Evolutionary conservation across 202 grass and related monocot species (phyloP), one percentile per base, ranked within the genome.

Genomic region (Panicum virgatum): DNA sequence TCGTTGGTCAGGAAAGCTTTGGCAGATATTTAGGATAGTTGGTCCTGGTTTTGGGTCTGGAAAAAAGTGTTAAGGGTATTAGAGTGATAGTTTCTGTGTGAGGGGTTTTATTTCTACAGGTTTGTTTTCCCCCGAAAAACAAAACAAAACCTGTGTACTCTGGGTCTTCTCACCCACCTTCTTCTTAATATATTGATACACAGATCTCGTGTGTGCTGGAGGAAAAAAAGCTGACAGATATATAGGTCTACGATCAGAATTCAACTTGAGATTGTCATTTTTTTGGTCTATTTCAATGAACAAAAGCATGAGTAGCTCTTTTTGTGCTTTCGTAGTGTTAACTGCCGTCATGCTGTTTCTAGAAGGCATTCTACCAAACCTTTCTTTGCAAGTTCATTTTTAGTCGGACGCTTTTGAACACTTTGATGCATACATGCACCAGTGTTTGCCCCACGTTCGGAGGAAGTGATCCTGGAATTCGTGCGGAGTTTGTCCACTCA

Each of bases 401-500:
- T 73, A 43, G 26, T 79, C 25, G 30, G 52, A 60, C 8, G 19
- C 3, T 51, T 73, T 26, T 71, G 39, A 73, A 62, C 23, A 48
- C 50, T 51, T 72, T 81, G 10, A 40, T 66, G 19, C 15, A 65
- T 72, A 80, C 44, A 13, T 77, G 45, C 61, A 67, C 62, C 75
- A 98, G 96, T 80, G 72, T 93, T 84, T 96, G 96, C 70, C 92
- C 90, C 30, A 98, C 89, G 66, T 78, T 98, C 16, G 96, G 96
- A 81, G 96, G 96, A 83, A 96, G 74, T 54, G 78, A 93, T 76
- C 96, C 92, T 68, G 96, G 96, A 27, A 68, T 91, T 46, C 64
- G 74, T 11, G 67, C 92, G 1, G 96, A 98, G 80, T 66, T 98
- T 73, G 44, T 91, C 48, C 96, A 90, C 82, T 82, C 90, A 15